Percentiles rank a stretch among this genome's conserved stretches.
Conservation (phyloP, 352 stramenopile genomes). For the Proteromonas lacertae region DNA sequence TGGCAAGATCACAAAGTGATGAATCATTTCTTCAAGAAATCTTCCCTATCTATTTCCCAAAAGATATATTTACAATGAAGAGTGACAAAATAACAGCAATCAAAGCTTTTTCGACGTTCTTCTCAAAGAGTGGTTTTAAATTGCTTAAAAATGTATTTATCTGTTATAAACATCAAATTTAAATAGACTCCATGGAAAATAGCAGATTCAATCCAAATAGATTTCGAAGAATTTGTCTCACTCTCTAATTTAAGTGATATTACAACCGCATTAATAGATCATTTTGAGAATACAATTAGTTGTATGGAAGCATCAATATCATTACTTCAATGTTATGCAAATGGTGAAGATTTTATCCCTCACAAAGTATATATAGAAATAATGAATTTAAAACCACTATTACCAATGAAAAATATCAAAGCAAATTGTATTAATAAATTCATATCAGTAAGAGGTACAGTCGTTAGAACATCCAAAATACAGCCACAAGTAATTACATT, state of each 20-base stretch:
- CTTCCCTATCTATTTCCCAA: neutral
- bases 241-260: neutral
- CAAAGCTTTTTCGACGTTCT: neutral
- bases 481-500: conserved; percentile 6
- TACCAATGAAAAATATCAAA: conserved; percentile 21
- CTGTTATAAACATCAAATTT: neutral
- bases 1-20: neutral
- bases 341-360: neutral
- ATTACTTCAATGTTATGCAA: neutral
- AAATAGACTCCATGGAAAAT: no score
- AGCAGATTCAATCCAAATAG: neutral
- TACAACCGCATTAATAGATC: neutral
- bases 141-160: neutral
- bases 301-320: neutral
- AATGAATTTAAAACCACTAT: no score
- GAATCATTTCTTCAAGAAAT: neutral
- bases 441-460: conserved; percentile 14
- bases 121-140: neutral
- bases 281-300: neutral
- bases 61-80: neutral
- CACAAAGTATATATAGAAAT: neutral
- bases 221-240: neutral
- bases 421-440: conserved; percentile 30
- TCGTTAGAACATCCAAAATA: neutral
- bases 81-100: conserved; percentile 4